Evolutionary conservation across 2,329 filamentous ascomycete species (phyloP).

Genomic region (Atkinsonella texensis): DNA sequence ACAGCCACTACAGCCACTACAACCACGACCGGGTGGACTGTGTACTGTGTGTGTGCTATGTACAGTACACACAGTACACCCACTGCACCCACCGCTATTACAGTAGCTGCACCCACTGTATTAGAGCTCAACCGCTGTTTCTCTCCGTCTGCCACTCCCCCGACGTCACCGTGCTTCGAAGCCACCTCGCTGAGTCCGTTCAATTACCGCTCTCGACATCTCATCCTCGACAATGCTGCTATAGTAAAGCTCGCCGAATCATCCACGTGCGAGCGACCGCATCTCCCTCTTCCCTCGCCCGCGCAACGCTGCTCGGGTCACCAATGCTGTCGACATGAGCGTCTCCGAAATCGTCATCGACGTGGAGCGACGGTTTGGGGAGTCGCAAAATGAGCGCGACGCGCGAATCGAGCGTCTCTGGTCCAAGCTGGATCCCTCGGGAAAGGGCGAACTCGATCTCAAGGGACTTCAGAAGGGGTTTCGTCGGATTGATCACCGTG

Average conservation of each 20-base stretch:
- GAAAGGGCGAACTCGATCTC: slow-evolving; percentile 70
- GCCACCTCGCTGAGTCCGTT: slow-evolving; percentile 1
- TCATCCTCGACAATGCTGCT: slow-evolving; percentile 9
- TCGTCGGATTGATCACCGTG: slow-evolving; percentile 83
- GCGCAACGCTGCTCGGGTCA: slow-evolving; percentile 16
- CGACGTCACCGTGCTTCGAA: slow-evolving; percentile 6
- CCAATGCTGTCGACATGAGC: slow-evolving; percentile 24
- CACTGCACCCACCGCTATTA: too few relatives aligned
- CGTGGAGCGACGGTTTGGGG: slow-evolving; percentile 54
- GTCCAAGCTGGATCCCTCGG: slow-evolving; percentile 65
- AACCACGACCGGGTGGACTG: too few relatives aligned
- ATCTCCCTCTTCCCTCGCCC: slow-evolving; percentile 5
- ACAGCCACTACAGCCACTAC: too few relatives aligned
- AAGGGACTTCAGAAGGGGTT: slow-evolving; percentile 76
- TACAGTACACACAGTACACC: too few relatives aligned
- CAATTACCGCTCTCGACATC: not conserved
- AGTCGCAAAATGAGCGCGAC: slow-evolving; percentile 69
- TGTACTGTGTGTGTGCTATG: too few relatives aligned
- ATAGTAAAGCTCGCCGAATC: slow-evolving; percentile 2
- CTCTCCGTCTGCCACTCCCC: slow-evolving; percentile 1
- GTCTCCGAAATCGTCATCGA: slow-evolving; percentile 37
- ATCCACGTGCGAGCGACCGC: slow-evolving; percentile 8
- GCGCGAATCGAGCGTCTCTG: slow-evolving; percentile 74
- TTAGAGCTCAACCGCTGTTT: not conserved
- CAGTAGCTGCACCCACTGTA: not conserved